These are phyloP conservation scores for Musa troglodytarum DNA, from an alignment of 176 grass and related monocot species.

Conservation along the genomic window DNA sequence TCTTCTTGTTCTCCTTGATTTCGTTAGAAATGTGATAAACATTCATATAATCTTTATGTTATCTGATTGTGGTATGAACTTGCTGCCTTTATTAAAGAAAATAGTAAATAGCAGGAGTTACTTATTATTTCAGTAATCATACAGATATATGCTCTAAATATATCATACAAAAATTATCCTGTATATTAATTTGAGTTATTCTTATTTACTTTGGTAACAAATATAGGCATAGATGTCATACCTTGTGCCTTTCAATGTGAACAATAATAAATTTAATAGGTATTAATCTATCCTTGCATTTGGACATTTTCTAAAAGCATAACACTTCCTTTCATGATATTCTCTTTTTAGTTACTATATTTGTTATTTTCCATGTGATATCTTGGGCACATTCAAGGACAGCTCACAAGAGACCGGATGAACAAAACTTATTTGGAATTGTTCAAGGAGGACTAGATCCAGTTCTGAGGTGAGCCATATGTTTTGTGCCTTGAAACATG, in stretches of 20 bases:
- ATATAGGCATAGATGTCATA: not conserved
- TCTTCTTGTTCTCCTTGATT: no score
- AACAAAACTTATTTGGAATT: constrained; percentile 96
- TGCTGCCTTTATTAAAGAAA: no score
- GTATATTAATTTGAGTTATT: not conserved
- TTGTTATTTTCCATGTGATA: constrained; percentile 1
- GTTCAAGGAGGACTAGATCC: constrained; percentile 98
- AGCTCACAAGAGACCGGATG: constrained; percentile 92
- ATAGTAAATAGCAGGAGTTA: no score
- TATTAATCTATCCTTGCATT: not conserved
- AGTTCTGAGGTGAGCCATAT: constrained; percentile 56
- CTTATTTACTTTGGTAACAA: not conserved
- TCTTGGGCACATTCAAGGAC: constrained; percentile 37
- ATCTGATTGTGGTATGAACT: no score
- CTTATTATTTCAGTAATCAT: no score
- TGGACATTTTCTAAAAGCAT: not conserved
- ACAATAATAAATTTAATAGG: not conserved
- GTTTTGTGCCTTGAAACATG: not conserved
- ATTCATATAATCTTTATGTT: no score
- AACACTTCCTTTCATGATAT: not conserved
- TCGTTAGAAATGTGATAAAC: no score
- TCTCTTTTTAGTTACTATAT: not conserved
- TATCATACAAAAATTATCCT: not conserved
- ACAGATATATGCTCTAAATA: no score
- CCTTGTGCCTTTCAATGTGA: not conserved